Evolutionary conservation across 2,329 filamentous ascomycete genomes (phyloP), one percentile per base, ranked within the genome.

Genomic region (Didymella exigua): DNA sequence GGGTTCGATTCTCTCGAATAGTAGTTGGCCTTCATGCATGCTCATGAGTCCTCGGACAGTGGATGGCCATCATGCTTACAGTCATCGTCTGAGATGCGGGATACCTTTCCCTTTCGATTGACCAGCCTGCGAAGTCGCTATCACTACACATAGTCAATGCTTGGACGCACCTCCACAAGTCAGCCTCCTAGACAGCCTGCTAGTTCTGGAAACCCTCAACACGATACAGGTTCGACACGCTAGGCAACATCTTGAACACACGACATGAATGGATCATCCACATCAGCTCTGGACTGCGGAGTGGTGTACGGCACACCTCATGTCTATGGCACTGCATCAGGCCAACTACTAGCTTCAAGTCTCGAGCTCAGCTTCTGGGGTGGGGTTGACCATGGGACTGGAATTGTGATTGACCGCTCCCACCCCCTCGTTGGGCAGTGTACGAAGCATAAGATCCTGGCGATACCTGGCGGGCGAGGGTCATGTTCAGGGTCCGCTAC

Each of bases 401-500:
- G 80, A 30, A 57, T 72, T 11, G 67, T 82, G 1, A 75, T 80
- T 40, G 80, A 82, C 49, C 70, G 67, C 1, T 76, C 78, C 33
- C 78, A 81, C 48, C 75, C 76, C 0, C 60, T 82, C 2, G 60
- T 58, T 6, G 77, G 77, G 0, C 29, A 65, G 5, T 58, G 43
- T 14, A 51, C 81, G 0, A 58, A 68, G 3, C 66, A 63, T 10
- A 62, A 63, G 0, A 62, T 81, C 1, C 66, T 82, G 0, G 79
- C 76, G 1, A 77, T 81, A 13, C 79, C 80, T 0, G 65, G 74
- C 16, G 74, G 79, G n/a, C 74, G 79, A 18, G 79, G 79, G 2
- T 82, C 80, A 6, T 82, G 78, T 36, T 73, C 76, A 0, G 80
- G 78, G 0, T 81, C 79, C 13, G 72, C 71, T 1, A 75, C 77